Base-by-base conservation (phyloP, 2,329 filamentous ascomycete genomes). In the Neonectria magnoliae region DNA sequence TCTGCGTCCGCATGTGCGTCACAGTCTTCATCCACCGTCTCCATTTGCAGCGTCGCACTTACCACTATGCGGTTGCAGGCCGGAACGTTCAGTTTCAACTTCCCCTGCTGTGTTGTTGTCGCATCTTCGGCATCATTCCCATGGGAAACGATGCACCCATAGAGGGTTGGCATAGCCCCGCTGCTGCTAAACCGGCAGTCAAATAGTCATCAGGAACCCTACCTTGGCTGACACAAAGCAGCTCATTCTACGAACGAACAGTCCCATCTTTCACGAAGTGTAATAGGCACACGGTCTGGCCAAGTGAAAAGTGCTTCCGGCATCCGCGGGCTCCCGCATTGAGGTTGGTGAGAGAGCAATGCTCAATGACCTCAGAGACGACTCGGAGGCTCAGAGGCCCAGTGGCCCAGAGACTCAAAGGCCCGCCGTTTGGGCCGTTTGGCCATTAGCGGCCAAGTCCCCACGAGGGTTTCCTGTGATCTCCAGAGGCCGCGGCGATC, bases 391-490 rank as follows among this genome's bases (percentile, higher is more conserved):
- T 50, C 44, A 41, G 36, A n/a, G 16, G 14, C 33, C 18, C 44
- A 41, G 36, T 8, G 16, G 14, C 33, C 18, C 25, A 16, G n/a
- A 31, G 47, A 27, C 25, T 50, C 44, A 20, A 41, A 71, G 68
- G 54, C 62, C 54, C 64, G 67, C 66, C 55, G 51, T 63, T 68
- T 63, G 45, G 64, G 66, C 59, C 60, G 57, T 60, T 58, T 61
- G 54, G 58, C 60, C 38, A 42, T 42, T 42, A 42, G 38, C n/a
- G 38, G 38, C 38, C 38, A 42, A 58, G 50, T 64, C 56, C 60
- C 72, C 72, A 73, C 67, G 72, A 72, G 67, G 68, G 67, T 71
- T 72, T 68, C 69, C 68, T 71, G 68, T 73, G 72, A 74, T 74
- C 72, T 74, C 73, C 72, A 70, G 56, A 66, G 67, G 65, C 67